Evolutionary conservation across 495 filamentous ascomycete genomes (phyloP).

Genomic region (Hyaloscypha variabilis): DNA sequence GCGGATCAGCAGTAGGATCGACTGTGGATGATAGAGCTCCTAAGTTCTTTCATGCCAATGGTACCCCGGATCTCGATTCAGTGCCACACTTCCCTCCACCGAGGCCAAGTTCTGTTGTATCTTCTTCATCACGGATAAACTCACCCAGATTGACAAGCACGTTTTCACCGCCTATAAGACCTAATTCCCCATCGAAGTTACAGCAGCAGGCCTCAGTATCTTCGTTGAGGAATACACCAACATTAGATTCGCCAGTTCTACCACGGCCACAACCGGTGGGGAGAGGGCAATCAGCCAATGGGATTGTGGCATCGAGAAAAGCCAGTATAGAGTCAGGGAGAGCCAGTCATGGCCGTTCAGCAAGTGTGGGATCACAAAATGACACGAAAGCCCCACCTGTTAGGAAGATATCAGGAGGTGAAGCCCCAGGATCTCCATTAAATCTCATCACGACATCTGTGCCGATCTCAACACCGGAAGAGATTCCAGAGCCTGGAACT

Average conservation of each 20-base stretch:
- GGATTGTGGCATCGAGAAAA: conserved; percentile 29
- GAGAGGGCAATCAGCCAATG: conserved; percentile 32
- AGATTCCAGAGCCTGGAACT: conserved; percentile 39
- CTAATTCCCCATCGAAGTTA: conserved; percentile 46
- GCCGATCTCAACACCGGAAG: conserved; percentile 42
- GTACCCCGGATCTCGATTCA: conserved; percentile 43
- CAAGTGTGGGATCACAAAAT: conserved; percentile 25
- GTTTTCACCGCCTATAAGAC: conserved; percentile 38
- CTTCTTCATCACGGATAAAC: conserved; percentile 41
- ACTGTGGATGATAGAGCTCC: conserved; percentile 27
- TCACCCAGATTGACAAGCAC: conserved; percentile 32
- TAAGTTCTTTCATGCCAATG: conserved; percentile 83
- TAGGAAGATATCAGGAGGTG: conserved; percentile 22
- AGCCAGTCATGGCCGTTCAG: conserved; percentile 26
- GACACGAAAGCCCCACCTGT: conserved; percentile 13
- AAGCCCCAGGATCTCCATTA: conserved; percentile 30
- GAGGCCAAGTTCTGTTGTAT: conserved; percentile 45
- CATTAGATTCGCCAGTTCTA: conserved; percentile 28
- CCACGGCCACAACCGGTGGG: conserved; percentile 23
- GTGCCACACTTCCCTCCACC: conserved; percentile 37
- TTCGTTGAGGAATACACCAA: conserved; percentile 25
- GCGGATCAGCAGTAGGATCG: conserved; percentile 36
- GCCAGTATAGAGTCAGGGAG: conserved; percentile 30
- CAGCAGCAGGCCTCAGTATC: conserved; percentile 34
- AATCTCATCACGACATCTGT: conserved; percentile 31